A percentile compares a stretch with the other conserved stretches of the same genome.
Conservation (phyloP, 2,329 filamentous ascomycete genomes). For the Sordariomycetes sp. region DNA sequence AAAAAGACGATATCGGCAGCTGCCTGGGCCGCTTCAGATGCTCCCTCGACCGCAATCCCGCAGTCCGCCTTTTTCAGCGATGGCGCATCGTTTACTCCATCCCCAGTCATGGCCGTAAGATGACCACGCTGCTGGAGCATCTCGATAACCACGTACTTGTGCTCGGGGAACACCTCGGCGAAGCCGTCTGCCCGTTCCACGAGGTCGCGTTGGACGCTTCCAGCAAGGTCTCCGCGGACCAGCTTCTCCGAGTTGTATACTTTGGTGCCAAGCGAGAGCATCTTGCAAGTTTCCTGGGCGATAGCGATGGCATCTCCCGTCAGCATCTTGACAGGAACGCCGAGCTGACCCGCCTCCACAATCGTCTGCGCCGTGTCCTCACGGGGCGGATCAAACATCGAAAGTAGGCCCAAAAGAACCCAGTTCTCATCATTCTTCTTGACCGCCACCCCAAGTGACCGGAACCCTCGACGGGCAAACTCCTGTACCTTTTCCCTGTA, state of each 20-base stretch:
- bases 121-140: slow-evolving; percentile 63
- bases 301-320: slow-evolving; percentile 72
- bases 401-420: slow-evolving; percentile 63
- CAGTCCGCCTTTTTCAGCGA: slow-evolving; percentile 64
- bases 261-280: slow-evolving; percentile 67
- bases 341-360: slow-evolving; percentile 61
- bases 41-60: slow-evolving; percentile 61
- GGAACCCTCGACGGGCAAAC: slow-evolving; percentile 69
- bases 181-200: slow-evolving; percentile 64
- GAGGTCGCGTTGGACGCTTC: slow-evolving; percentile 61
- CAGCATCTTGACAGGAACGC: slow-evolving; percentile 70
- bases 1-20: slow-evolving; percentile 66
- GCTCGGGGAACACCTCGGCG: slow-evolving; percentile 62
- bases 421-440: slow-evolving; percentile 65
- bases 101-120: slow-evolving; percentile 64
- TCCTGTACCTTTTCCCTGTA: slow-evolving; percentile 64
- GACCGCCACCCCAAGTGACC: slow-evolving; percentile 65
- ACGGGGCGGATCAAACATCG: slow-evolving; percentile 70
- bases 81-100: slow-evolving; percentile 63
- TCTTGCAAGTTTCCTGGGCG: slow-evolving; percentile 72
- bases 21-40: slow-evolving; percentile 59
- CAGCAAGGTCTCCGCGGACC: slow-evolving; percentile 62
- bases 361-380: slow-evolving; percentile 70
- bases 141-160: slow-evolving; percentile 66
- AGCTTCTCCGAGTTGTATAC: slow-evolving; percentile 71